phyloP scores from a whole-genome alignment of 73 alveolate species.

The Tetrahymena malaccensis region DNA sequence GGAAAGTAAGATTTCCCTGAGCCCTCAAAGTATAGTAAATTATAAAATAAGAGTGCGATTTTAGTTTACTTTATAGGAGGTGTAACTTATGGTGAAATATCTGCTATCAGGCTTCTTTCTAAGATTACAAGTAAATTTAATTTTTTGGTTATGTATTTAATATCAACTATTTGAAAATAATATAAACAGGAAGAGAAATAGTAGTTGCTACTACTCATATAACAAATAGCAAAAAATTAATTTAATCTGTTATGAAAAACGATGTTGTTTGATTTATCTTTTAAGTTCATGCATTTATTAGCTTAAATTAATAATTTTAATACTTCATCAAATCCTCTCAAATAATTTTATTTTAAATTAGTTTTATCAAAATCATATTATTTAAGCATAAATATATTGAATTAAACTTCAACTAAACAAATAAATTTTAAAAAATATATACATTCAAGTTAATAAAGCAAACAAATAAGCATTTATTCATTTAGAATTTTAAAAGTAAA shows the following conservation, averaged over 20 bases:
- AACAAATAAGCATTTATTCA: too few species aligned
- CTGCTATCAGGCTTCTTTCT: neutral
- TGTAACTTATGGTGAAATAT: neutral
- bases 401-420: too few species aligned
- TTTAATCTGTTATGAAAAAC: neutral
- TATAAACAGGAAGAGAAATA: neutral
- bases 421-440: too few species aligned
- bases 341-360: too few species aligned
- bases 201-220: neutral
- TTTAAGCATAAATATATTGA: too few species aligned
- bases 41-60: neutral
- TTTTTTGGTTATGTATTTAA: too few species aligned
- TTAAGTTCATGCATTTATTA: neutral
- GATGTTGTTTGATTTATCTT: neutral
- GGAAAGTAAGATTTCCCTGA: neutral
- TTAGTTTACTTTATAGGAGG: neutral
- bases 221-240: neutral
- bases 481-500: too few species aligned
- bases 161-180: neutral
- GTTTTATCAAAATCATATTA: too few species aligned
- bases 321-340: neutral
- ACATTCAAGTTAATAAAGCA: too few species aligned
- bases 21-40: neutral
- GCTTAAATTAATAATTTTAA: neutral
- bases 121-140: neutral